These are phyloP conservation scores for Fremontodendron californicum DNA, from an alignment of 345 rosid genomes.

Conservation along the genomic window DNA sequence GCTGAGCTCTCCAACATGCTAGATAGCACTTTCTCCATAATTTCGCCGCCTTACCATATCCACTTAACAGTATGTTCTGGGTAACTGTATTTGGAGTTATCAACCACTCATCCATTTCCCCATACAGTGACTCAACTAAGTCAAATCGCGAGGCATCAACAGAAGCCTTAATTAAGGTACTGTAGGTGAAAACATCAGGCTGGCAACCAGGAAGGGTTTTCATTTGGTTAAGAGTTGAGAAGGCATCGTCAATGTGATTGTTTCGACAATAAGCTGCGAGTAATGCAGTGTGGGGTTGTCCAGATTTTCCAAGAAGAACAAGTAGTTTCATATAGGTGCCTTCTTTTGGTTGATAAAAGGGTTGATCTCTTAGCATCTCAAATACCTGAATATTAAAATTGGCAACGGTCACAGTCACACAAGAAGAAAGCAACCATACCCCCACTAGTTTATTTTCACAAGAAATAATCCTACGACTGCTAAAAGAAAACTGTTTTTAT, in stretches of 20 bases:
- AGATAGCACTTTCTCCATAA: constrained; percentile 75
- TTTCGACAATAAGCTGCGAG: constrained; percentile 67
- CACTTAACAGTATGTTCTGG: constrained; percentile 73
- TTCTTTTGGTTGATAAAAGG: constrained; percentile 71
- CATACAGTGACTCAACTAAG: constrained; percentile 50
- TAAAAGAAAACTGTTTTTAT: background rate
- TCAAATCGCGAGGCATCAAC: constrained; percentile 60
- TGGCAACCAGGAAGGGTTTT: constrained; percentile 65
- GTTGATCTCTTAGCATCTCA: constrained; percentile 62
- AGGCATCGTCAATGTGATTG: constrained; percentile 57
- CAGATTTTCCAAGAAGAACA: constrained; percentile 62
- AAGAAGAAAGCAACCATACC: background rate
- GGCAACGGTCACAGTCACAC: background rate
- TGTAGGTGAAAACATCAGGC: constrained; percentile 78
- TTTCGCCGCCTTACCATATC: constrained; percentile 65
- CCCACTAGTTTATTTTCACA: background rate
- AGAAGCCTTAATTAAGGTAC: constrained; percentile 65
- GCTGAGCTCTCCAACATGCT: constrained; percentile 59
- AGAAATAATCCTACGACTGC: background rate
- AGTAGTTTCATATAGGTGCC: constrained; percentile 78
- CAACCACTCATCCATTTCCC: constrained; percentile 57
- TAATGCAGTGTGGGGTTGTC: constrained; percentile 66
- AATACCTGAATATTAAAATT: constrained; percentile 41
- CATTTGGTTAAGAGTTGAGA: constrained; percentile 54
- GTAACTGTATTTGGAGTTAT: constrained; percentile 81